Base-by-base conservation (phyloP, 805 yeast species). In the Suhomyces pyralidae region DNA sequence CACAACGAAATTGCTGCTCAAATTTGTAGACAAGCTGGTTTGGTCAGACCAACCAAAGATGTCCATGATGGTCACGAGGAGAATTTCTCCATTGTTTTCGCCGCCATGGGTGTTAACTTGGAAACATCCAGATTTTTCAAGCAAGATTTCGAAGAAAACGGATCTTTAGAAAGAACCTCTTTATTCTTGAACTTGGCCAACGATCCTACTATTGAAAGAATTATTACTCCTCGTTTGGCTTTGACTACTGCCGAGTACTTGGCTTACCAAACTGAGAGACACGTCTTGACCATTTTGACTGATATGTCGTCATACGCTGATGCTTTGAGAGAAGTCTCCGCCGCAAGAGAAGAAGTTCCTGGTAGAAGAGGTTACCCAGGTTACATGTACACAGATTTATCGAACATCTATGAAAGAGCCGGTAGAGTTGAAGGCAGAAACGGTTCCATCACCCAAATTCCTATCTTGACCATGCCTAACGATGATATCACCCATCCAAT, bases 341-440 rank as follows among this genome's bases (percentile, higher is more conserved):
- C 99, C 56, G 99, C 99, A 47, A 91, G 99, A 82, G 99, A 94
- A 78, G 99, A 96, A 79, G 99, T 94, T 46, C 99, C 99, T 70
- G 99, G 99, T 82, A 91, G 99, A 84, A 91, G 99, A 86, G 99
- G 99, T 81, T 94, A 94, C 76, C 99, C 99, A 59, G 99, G 99
- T 88, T 94, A 94, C 76, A 94, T 94, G 99, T 94, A 94, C 79
- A 94, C 99, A 46, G 99, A 94, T 86, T 90, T 94, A 81, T 90
- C 98, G 49, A 94, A 98, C 49, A 91, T 94, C 67, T 94, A 94
- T 74, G 99, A 94, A 80, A 90, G 99, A 81, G 99, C 99, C 45
- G 99, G 99, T 73, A 89, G 99, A 81, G 98, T 94, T 58, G 99
- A 94, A 78, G 99, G 99, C 61, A 88, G 99, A 79, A 94, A 94